Conservation (phyloP, 2,329 filamentous ascomycete species). For the Cladophialophora carrionii region DNA sequence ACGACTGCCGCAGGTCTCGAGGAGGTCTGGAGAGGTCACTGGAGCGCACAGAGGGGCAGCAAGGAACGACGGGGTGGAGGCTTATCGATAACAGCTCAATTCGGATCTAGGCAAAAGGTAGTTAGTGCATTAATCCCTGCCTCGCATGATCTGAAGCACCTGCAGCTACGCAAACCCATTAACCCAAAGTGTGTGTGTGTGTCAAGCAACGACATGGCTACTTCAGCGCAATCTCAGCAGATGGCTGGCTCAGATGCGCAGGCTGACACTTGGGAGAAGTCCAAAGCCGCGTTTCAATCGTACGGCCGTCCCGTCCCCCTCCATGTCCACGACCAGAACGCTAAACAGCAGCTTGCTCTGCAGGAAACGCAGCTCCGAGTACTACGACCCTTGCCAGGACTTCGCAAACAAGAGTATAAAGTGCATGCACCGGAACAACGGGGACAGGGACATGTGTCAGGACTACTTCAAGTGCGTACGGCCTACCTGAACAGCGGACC, state of each 20-base stretch:
- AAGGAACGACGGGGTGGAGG: not conserved
- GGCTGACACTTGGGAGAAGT: conserved; percentile 31
- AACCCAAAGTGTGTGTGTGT: conserved; percentile 10
- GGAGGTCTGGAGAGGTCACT: no score
- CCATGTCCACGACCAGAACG: not conserved
- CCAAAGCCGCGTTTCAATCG: conserved; percentile 28
- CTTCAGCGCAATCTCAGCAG: conserved; percentile 23
- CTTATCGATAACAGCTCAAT: conserved; percentile 4
- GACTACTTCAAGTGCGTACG: conserved; percentile 89
- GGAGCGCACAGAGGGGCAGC: not conserved
- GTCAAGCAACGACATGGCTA: conserved; percentile 30
- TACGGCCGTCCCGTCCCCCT: conserved; percentile 18
- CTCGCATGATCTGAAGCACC: conserved; percentile 9
- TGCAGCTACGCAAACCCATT: conserved; percentile 3
- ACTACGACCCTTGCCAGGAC: conserved; percentile 93
- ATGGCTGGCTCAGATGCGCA: conserved; percentile 17
- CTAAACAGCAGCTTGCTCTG: not conserved
- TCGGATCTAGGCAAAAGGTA: not conserved
- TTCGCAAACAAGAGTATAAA: conserved; percentile 81
- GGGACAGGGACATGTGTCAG: conserved; percentile 83
- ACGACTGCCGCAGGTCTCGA: no score
- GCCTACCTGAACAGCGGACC: not conserved
- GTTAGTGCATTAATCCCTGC: conserved; percentile 8
- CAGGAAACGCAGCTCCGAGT: conserved; percentile 87
- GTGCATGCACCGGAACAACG: conserved; percentile 85